Base-by-base conservation (phyloP, 2,329 filamentous ascomycete species). In the Microdochium nivale region DNA sequence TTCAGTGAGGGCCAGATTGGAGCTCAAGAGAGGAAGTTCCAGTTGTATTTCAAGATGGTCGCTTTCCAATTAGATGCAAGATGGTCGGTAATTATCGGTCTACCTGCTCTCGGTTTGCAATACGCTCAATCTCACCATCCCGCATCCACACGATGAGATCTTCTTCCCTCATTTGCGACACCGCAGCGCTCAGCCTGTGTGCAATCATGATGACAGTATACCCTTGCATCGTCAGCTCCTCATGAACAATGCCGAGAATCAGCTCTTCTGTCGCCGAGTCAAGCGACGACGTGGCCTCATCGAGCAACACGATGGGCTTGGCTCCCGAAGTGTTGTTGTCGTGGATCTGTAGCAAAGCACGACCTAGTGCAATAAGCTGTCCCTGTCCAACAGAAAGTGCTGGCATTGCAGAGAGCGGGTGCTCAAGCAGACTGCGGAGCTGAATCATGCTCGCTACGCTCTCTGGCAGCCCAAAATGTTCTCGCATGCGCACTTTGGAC, bases 401-500 rank as follows among this genome's bases (percentile, higher is more conserved):
- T 14, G 62, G 58, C 10, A 74, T 50, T 1, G 68, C 67, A 0
- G 65, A 52, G 1, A 71, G 67, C 2, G 76, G 60, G 49, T 68
- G 62, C 25, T 68, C 73, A 52, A 76, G 73, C 2, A 75, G 57
- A 16, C 74, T 65, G 48, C 69, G 65, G 7, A 74, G 68, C 35
- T 75, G 61, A 32, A 0, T 54, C 49, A 1, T 50, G 53, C 13
- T 59, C 53, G 1, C 62, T 56, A 7, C 55, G 2, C 52, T 52
- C 2, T 32, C 21, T 5, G 75, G 50, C 4, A 48, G 27, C 8
- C 40, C 43, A 30, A 58, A 47, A 7, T 48, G 48, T 3, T 53
- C 25, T 58, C 56, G 61, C 2, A 63, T 37, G 25, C 54, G 46
- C 2, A 62, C 54, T 24, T 52, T 51, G 2, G 51, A 24, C 1